Evolutionary conservation across 495 filamentous ascomycete species (phyloP), one percentile per base, ranked within the genome.

Genomic region (Talaromyces thailandensis): DNA sequence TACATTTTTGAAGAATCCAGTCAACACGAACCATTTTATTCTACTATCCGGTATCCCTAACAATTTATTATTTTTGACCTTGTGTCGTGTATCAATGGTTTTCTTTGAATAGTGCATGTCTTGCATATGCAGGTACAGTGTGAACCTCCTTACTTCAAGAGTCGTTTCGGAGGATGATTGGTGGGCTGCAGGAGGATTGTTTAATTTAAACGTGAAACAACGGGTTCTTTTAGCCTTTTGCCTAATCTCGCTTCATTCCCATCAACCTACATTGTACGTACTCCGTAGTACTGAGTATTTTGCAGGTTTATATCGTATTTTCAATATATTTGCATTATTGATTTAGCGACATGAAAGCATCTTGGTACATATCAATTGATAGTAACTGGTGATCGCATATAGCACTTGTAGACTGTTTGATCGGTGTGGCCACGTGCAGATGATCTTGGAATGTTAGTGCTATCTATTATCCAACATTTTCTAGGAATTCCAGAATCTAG

Each of bases 1-100:
- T 55, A 55, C 51, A 55, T 55, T 25, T 52, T 55, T 26, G 51
- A 55, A 55, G 51, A 55, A 55, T 55, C 51, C 51, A 55, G 26
- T 55, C 23, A 55, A 55, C 18, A 52, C 51, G 51, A 55, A 25
- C 51, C 23, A 14, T 55, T 55, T 55, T 52, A 3, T 14, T 28
- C 28, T 29, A 29, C 43, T 48, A 48, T 48, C 43, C 43, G 43
- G 21, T 48, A 8, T 43, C 43, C 23, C 50, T 24, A 53, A 23
- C 25, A 16, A 25, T 53, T 53, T 25, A 12, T 26, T 24, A 23
- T 11, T 28, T 52, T 53, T 24, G 24, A 26, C 0, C 11, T 52
- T 53, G 3, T n/a, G n/a, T 7, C 4, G 12, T 53, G 11, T 28
- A 53, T 53, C 7, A 25, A 24, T 24, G 8, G 8, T 51, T 11